Evolutionary conservation across 2,329 filamentous ascomycete species (phyloP).

Genomic region (Pseudocercospora pini-densiflorae): DNA sequence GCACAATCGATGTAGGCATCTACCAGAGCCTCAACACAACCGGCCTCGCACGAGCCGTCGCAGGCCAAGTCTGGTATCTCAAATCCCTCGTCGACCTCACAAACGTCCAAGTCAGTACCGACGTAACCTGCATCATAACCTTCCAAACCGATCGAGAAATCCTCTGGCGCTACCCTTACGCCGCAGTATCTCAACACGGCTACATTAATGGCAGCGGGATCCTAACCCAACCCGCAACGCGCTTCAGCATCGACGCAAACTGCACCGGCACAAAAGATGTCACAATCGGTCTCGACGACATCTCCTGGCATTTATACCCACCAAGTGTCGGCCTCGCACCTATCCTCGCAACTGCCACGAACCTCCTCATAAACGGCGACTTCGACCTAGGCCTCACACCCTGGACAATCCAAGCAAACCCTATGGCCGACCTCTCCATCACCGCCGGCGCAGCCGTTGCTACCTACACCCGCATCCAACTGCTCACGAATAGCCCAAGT

Average conservation of each 20-base stretch:
- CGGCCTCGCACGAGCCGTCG: neutral
- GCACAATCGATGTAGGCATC: neutral
- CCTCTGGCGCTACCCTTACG: neutral
- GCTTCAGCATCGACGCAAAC: neutral
- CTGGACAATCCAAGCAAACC: neutral
- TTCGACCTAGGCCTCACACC: neutral
- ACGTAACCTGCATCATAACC: constrained; percentile 5
- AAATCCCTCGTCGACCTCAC: neutral
- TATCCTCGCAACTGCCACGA: neutral
- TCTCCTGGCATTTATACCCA: neutral
- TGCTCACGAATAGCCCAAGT: neutral
- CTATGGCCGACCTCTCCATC: constrained; percentile 1
- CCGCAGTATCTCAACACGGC: neutral
- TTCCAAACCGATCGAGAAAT: neutral
- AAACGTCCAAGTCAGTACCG: neutral
- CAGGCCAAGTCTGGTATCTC: neutral
- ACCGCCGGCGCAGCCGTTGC: neutral
- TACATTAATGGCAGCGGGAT: neutral
- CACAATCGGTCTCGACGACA: constrained; percentile 1
- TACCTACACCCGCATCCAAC: neutral
- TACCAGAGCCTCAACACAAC: constrained; percentile 1
- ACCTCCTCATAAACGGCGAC: neutral
- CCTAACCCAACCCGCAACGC: neutral
- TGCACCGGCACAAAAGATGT: neutral
- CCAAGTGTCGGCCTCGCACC: neutral